Evolutionary conservation across 2,329 filamentous ascomycete species (phyloP).

Genomic region (Bipolaris gigantea): DNA sequence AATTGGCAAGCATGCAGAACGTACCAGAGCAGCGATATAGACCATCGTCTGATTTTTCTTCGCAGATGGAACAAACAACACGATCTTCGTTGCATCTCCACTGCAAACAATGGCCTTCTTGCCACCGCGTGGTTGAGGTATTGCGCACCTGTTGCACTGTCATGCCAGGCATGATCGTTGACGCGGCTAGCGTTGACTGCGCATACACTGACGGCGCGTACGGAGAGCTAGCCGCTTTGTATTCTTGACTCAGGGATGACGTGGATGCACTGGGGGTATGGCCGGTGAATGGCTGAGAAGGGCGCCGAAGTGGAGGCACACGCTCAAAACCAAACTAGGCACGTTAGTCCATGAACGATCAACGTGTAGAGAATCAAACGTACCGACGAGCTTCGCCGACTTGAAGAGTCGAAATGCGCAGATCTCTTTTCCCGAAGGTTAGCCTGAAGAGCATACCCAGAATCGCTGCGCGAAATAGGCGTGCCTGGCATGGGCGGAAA

Average conservation of each 20-base stretch:
- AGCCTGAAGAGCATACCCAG: slow-evolving; percentile 81
- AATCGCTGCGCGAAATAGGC: slow-evolving; percentile 85
- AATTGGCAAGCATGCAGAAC: slow-evolving; percentile 23
- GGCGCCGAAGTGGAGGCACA: slow-evolving; percentile 64
- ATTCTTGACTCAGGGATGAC: slow-evolving; percentile 59
- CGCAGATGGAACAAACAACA: slow-evolving; percentile 71
- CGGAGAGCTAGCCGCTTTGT: slow-evolving; percentile 55
- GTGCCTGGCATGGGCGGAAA: slow-evolving; percentile 78
- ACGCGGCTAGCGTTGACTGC: slow-evolving; percentile 81
- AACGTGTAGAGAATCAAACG: slow-evolving; percentile 21
- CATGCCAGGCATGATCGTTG: slow-evolving; percentile 84
- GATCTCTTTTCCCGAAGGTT: slow-evolving; percentile 93
- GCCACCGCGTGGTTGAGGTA: slow-evolving; percentile 79
- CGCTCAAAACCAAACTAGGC: slow-evolving; percentile 72
- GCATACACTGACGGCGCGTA: slow-evolving; percentile 85
- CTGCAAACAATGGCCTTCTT: slow-evolving; percentile 80
- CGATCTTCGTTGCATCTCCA: slow-evolving; percentile 63
- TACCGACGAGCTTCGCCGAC: slow-evolving; percentile 85
- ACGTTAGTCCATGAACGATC: slow-evolving; percentile 29
- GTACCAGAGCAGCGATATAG: slow-evolving; percentile 70
- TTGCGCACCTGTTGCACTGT: slow-evolving; percentile 77
- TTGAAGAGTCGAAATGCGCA: slow-evolving; percentile 80
- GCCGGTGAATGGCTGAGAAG: slow-evolving; percentile 68
- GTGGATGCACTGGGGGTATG: slow-evolving; percentile 68
- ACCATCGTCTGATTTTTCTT: slow-evolving; percentile 73